Evolutionary conservation across 352 stramenopile genomes (phyloP), one percentile per base, ranked within the genome.

Genomic region (Pythium sukuiense): DNA sequence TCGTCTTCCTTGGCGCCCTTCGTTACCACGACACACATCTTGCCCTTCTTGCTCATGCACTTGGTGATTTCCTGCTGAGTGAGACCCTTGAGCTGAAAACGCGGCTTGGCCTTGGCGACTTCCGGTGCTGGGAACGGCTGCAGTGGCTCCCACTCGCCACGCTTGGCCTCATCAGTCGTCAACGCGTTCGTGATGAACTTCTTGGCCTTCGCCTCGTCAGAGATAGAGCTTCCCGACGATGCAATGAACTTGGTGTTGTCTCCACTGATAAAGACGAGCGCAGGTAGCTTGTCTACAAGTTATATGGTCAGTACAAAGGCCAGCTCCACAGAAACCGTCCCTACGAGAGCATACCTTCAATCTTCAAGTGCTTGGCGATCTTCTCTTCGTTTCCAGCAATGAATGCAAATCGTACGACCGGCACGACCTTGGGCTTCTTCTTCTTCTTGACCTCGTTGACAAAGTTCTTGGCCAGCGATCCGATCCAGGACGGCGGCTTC

Each of bases 1-100:
- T 49, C 56, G 20, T 14, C 20, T 2, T 27, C 41, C 8, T 56
- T 50, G 0, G 37, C 37, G n/a, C 16, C 52, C 27, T 76, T 81
- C 3, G 79, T 72, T 46, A 90, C 67, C 0, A 94, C 59, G 30
- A 94, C 83, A 64, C 86, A 92, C 79, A 94, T 91, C 56, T 90
- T 90, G 37, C 79, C 76, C 33, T 65, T 71, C 55, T 86, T 85
- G 7, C 60, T 56, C 13, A 80, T 41, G 46, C 83, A 94, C 20
- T 74, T 71, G 32, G 60, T 63, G 59, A 84, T 63, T 33, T 70
- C 78, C 9, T 60, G 43, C 32, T 70, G 62, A 35, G 79, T 70
- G 16, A 90, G 64, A 26, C 69, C 67, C 11, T 81, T 67, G 43
- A 94, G 53, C 24, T 76, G 59, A 6, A 86, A 68, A 24, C 74